Evolutionary conservation across 805 yeast species (phyloP).

Genomic region (Torulaspora franciscae): DNA sequence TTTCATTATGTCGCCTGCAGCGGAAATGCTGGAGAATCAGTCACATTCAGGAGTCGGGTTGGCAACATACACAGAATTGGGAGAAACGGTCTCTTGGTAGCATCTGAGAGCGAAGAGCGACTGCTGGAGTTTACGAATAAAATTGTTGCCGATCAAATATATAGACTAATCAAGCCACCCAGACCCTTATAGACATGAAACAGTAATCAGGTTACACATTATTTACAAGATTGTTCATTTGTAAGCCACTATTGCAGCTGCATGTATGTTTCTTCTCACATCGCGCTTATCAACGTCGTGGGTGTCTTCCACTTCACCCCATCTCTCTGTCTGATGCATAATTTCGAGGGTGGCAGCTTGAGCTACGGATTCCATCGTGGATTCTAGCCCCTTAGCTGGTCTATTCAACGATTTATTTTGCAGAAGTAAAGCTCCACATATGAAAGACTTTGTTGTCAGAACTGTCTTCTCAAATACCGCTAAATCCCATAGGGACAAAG

Average conservation of each 20-base stretch:
- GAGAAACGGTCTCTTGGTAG: constrained; percentile 27
- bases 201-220: constrained; percentile 5
- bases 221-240: constrained; percentile 2
- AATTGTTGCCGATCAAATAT: constrained; percentile 25
- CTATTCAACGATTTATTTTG: constrained; percentile 37
- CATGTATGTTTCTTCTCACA: constrained; percentile 71
- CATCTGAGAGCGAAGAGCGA: constrained; percentile 12
- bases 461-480: constrained; percentile 91
- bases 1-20: constrained; percentile 13
- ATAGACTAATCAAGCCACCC: constrained; percentile 15
- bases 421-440: constrained; percentile 69
- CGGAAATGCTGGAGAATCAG: background rate
- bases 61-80: constrained; percentile 26
- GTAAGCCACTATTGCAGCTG: constrained; percentile 62
- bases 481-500: constrained; percentile 67
- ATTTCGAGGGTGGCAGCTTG: constrained; percentile 77
- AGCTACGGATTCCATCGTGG: constrained; percentile 64
- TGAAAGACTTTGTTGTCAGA: constrained; percentile 75
- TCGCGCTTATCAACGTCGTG: constrained; percentile 97
- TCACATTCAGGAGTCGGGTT: constrained; percentile 13
- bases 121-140: constrained; percentile 29
- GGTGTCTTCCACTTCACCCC: constrained; percentile 99
- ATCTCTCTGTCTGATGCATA: constrained; percentile 74
- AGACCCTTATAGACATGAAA: background rate
- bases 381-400: constrained; percentile 27